Evolutionary conservation across 176 grass and related monocot genomes (phyloP).

Genomic region (Echinochloa phyllopogon): DNA sequence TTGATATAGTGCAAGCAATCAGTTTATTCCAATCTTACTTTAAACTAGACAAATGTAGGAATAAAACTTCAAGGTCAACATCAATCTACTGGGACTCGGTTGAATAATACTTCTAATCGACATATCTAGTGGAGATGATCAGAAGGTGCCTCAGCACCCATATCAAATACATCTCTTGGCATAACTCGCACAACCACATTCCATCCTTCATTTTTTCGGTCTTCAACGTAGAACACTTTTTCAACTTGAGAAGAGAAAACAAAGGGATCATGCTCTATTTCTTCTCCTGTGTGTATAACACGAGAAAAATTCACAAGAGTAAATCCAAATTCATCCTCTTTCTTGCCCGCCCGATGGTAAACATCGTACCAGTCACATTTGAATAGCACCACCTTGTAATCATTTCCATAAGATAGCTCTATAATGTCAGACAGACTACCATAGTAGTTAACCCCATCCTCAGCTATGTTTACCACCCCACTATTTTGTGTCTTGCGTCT

Average conservation of each 20-base stretch:
- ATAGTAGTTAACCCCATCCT: background rate
- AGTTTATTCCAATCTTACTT: no score
- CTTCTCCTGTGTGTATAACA: background rate
- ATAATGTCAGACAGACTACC: background rate
- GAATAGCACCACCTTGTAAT: background rate
- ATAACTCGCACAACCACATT: background rate
- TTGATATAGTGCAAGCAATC: no score
- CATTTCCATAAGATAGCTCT: background rate
- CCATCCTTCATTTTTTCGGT: background rate
- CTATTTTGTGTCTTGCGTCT: background rate
- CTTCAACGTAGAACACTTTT: background rate
- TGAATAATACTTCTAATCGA: no score
- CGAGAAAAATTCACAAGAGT: background rate
- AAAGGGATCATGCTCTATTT: background rate
- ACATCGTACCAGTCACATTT: slow-evolving; percentile 12
- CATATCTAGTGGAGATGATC: no score
- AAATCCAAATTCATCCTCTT: background rate
- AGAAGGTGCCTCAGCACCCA: background rate
- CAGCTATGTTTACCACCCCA: background rate
- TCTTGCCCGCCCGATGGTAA: background rate
- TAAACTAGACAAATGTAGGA: no score
- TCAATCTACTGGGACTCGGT: no score
- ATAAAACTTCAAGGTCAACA: no score
- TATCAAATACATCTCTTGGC: background rate
- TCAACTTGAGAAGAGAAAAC: background rate